Conservation (phyloP, 345 rosid species). For the Pistacia vera region DNA sequence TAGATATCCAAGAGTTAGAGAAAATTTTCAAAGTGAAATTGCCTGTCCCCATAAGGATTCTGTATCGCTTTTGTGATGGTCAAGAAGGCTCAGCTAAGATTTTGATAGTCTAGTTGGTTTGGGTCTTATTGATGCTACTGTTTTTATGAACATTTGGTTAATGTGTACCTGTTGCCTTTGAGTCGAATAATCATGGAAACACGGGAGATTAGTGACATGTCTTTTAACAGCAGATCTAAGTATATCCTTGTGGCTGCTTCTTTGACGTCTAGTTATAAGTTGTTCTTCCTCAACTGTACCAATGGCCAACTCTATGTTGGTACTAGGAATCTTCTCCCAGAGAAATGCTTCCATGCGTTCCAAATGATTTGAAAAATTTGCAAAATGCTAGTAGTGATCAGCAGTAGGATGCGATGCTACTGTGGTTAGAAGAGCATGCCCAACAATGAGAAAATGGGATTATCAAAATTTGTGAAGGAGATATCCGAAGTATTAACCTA, state of each 20-base stretch:
- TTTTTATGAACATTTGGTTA: conserved; percentile 50
- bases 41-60: conserved; percentile 77
- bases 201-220: conserved; percentile 26
- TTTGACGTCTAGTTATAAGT: conserved; percentile 32
- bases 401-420: conserved; percentile 78
- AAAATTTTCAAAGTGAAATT: conserved; percentile 52
- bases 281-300: conserved; percentile 76
- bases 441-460: conserved; percentile 60
- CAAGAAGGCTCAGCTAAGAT: conserved; percentile 40
- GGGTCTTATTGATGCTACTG: conserved; percentile 83
- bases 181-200: conserved; percentile 51
- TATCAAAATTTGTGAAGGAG: conserved; percentile 46
- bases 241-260: conserved; percentile 67
- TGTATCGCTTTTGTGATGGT: conserved; percentile 84
- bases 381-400: conserved; percentile 45
- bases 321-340: conserved; percentile 40
- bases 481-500: conserved; percentile 51
- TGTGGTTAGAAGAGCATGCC: conserved; percentile 93
- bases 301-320: conserved; percentile 75
- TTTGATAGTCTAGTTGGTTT: conserved; percentile 4
- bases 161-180: conserved; percentile 71
- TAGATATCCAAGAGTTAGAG: conserved; percentile 55
- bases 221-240: conserved; percentile 29
- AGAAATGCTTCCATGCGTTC: conserved; percentile 88
- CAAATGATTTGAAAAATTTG: conserved; percentile 51